Evolutionary conservation across 495 filamentous ascomycete species (phyloP).

Genomic region (Penicillium manginii): DNA sequence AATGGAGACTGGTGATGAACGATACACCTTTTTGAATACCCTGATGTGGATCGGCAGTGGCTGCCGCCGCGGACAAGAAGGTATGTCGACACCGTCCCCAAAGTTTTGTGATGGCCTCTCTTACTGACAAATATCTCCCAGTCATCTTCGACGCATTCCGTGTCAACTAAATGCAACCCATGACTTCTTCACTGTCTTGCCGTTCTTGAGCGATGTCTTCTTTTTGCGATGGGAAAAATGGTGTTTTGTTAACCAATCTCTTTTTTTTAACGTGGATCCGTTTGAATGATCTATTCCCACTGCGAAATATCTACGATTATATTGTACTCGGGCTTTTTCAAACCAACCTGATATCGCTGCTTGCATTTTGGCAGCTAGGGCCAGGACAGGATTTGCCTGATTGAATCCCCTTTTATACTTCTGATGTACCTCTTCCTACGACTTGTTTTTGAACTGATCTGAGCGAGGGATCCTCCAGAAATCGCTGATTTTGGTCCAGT

Average conservation of each 20-base stretch:
- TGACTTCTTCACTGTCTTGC: conserved; percentile 33
- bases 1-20: conserved; percentile 64
- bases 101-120: conserved; percentile 5
- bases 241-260: conserved; percentile 21
- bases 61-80: conserved; percentile 60
- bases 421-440: conserved; percentile 19
- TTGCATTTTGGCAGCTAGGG: too few species aligned
- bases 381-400: too few species aligned
- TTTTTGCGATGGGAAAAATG: conserved; percentile 38
- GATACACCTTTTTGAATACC: conserved; percentile 64
- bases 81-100: conserved; percentile 26
- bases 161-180: conserved; percentile 38
- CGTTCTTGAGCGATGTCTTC: conserved; percentile 44
- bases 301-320: too few species aligned
- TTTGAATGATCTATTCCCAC: neutral
- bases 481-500: neutral
- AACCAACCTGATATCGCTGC: neutral
- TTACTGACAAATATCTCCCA: conserved; percentile 17
- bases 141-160: conserved; percentile 55
- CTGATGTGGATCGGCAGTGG: conserved; percentile 66
- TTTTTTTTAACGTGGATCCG: conserved; percentile 10
- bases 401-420: conserved; percentile 3
- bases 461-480: neutral
- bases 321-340: too few species aligned
- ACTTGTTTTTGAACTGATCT: neutral